phyloP scores from a whole-genome alignment of 116 monocot genomes.

The Iris pallida region DNA sequence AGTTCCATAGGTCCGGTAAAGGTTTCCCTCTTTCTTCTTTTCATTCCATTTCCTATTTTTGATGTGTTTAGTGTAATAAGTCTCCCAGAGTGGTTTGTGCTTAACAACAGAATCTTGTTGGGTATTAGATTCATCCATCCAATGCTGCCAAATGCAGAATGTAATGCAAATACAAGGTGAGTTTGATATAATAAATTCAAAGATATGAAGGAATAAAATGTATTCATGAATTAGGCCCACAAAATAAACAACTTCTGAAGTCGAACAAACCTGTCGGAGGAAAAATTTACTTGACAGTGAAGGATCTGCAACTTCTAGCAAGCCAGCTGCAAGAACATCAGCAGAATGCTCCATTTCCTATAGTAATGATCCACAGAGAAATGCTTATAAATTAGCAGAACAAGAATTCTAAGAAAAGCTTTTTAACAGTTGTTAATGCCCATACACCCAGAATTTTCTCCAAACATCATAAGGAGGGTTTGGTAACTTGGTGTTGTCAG shows the following conservation, averaged over 20 bases:
- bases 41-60: slow-evolving; percentile 34
- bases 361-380: not conserved
- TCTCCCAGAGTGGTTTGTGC: slow-evolving; percentile 75
- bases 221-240: not conserved
- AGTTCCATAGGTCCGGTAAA: slow-evolving; percentile 82
- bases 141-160: slow-evolving; percentile 39
- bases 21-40: slow-evolving; percentile 64
- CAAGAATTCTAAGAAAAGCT: not conserved
- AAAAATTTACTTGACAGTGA: slow-evolving; percentile 82
- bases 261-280: slow-evolving; percentile 65
- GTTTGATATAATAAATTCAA: not conserved
- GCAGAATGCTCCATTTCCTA: slow-evolving; percentile 99
- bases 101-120: slow-evolving; percentile 75
- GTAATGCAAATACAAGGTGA: not conserved
- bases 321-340: slow-evolving; percentile 93
- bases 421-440: not conserved
- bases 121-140: slow-evolving; percentile 67
- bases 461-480: too few species aligned
- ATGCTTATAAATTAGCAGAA: not conserved
- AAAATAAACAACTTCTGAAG: not conserved
- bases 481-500: too few species aligned
- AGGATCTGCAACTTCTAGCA: slow-evolving; percentile 92
- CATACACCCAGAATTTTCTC: not conserved
- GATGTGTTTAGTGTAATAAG: slow-evolving; percentile 43
- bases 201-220: not conserved